Evolutionary conservation across 2,329 filamentous ascomycete genomes (phyloP).

Genomic region (Chaetomium globosum): DNA sequence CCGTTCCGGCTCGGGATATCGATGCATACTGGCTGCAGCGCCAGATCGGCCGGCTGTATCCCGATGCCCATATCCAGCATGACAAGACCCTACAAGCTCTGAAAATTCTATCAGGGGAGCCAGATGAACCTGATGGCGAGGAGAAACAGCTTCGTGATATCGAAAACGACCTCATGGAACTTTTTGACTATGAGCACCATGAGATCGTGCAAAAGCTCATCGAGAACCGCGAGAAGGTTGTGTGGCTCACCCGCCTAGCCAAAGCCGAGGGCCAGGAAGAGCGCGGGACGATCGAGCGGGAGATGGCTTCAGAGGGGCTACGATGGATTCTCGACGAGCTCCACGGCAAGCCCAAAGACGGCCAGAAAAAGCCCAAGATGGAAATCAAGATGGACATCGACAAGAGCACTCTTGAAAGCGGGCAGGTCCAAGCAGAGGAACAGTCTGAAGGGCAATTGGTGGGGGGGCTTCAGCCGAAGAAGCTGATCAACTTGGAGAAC

Average conservation of each 20-base stretch:
- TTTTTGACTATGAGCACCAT: constrained; percentile 96
- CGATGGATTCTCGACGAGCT: constrained; percentile 87
- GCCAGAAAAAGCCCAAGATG: constrained; percentile 66
- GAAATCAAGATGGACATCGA: constrained; percentile 97
- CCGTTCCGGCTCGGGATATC: constrained; percentile 82
- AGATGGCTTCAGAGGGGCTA: constrained; percentile 88
- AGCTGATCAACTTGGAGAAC: constrained; percentile 91
- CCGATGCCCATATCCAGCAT: constrained; percentile 89
- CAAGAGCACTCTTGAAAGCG: constrained; percentile 62
- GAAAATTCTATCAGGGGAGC: constrained; percentile 75
- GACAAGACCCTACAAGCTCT: constrained; percentile 88
- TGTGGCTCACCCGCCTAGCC: constrained; percentile 90
- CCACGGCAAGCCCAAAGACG: constrained; percentile 67
- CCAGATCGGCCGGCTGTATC: constrained; percentile 84
- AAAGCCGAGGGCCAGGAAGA: constrained; percentile 78
- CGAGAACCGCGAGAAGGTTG: constrained; percentile 87
- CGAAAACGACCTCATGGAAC: constrained; percentile 96
- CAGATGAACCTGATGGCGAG: constrained; percentile 70
- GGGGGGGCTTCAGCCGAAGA: constrained; percentile 82
- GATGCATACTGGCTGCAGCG: constrained; percentile 97
- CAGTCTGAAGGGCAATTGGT: constrained; percentile 69
- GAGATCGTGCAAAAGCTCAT: constrained; percentile 90
- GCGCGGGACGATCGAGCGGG: constrained; percentile 76
- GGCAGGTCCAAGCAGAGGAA: constrained; percentile 54
- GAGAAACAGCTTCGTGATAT: constrained; percentile 88